Base-by-base conservation (phyloP, 495 filamentous ascomycete genomes). In the Aspergillus diversus region DNA sequence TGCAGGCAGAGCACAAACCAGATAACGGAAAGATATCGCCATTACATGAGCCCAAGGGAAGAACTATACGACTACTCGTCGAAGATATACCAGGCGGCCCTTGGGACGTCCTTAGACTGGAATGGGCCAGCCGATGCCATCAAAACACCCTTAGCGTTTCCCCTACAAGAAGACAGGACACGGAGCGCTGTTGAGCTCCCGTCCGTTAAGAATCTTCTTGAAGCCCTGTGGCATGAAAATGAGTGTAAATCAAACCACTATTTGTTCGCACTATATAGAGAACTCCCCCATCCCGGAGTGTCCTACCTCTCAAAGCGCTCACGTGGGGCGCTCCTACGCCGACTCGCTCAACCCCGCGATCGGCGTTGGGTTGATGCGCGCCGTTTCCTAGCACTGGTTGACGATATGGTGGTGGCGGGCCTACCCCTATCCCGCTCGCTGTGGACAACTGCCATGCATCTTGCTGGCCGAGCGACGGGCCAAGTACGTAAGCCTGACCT, bases 401-500 rank as follows among this genome's bases (percentile, higher is more conserved):
- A 92, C 56, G 94, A 99, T 71, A 88, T 93, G 80, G 86, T 91
- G 71, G 73, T 79, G 33, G 78, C 84, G 34, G 80, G 82, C 11
- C 82, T 96, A 16, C 81, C 87, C 4, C 69, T 97, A 55, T 87
- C 80, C 2, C 73, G 71, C 7, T 69, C 78, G 1, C 84, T 97
- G 71, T 99, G 93, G 93, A 95, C 88, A 50, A 87, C 82, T 37
- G 92, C 93, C 31, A 88, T 97, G 31, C 83, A 89, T 16, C 91
- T 95, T 65, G 88, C 88, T 31, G 86, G 87, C 34, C 87, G 88
- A 48, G 90, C 89, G 64, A 86, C 89, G 46, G 80, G 83, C n/a
- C 80, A 65, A 17, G 83, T 90, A 9, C 81, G 84, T 15, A 83
- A 83, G 43, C 71, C 77, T 17, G 90, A 97, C 61, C 77, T 93